Percentiles rank a stretch among this genome's conserved stretches.
phyloP scores from a whole-genome alignment of 306 rosid species.

The Trifolium subterraneum region DNA sequence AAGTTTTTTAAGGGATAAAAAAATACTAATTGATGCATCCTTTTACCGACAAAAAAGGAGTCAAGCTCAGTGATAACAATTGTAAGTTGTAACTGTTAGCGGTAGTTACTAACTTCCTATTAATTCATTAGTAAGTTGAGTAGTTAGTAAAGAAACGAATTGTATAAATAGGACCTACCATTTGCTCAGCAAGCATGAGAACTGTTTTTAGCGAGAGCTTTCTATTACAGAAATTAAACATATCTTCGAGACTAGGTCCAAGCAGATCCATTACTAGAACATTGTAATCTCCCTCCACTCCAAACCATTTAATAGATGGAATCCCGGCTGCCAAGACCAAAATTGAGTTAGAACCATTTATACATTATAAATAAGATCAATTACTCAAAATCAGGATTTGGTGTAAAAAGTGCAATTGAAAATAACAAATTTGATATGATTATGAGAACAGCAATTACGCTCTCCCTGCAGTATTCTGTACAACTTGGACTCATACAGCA shows the following conservation, averaged over 20 bases:
- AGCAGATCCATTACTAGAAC: conserved; percentile 95
- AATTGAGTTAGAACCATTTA: conserved; percentile 30
- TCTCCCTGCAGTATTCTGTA: conserved; percentile 97
- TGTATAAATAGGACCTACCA: conserved; percentile 53
- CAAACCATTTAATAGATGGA: conserved; percentile 91
- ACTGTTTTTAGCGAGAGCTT: conserved; percentile 91
- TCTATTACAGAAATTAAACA: conserved; percentile 90
- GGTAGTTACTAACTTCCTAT: neutral
- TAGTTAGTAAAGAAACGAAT: neutral
- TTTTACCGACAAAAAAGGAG: conserved; percentile 1
- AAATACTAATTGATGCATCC: conserved; percentile 1
- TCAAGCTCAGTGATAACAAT: neutral
- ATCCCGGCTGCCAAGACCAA: conserved; percentile 75
- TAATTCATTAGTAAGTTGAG: no score
- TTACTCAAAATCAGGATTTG: neutral
- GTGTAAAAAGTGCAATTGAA: conserved; percentile 7
- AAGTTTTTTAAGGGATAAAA: neutral
- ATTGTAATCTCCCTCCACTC: conserved; percentile 94
- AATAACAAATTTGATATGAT: neutral
- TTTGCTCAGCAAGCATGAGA: conserved; percentile 98
- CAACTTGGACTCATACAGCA: conserved; percentile 89
- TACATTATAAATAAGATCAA: neutral
- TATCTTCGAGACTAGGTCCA: conserved; percentile 97
- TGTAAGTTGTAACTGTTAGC: neutral
- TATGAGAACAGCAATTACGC: conserved; percentile 55